phyloP scores from a whole-genome alignment of 441 rosid species.

The Hura crepitans region DNA sequence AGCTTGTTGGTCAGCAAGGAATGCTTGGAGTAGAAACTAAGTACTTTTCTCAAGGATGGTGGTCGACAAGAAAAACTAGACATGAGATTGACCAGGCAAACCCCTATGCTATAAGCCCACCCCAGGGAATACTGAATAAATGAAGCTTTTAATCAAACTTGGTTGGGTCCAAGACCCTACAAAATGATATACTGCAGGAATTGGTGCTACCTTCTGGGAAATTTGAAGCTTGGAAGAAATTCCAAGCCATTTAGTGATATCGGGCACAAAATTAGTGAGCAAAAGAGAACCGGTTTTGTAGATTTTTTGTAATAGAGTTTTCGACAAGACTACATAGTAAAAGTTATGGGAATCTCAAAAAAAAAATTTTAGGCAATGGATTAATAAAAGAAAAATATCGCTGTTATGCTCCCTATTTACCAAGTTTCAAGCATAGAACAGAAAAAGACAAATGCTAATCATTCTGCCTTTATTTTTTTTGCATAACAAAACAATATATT shows the following conservation, averaged over 20 bases:
- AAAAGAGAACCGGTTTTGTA: neutral
- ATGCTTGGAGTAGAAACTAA: neutral
- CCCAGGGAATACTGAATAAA: neutral
- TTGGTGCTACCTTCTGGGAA: neutral
- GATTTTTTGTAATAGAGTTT: neutral
- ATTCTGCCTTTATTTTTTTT: neutral
- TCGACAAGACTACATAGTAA: neutral
- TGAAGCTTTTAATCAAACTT: neutral
- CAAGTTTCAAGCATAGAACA: neutral
- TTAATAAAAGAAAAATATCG: neutral
- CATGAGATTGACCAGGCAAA: neutral
- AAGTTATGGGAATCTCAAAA: neutral
- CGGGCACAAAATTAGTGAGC: neutral
- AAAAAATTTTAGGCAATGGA: neutral
- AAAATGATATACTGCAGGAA: neutral
- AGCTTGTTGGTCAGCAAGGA: neutral
- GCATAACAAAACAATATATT: neutral
- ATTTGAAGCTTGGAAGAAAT: neutral
- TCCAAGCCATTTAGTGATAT: neutral
- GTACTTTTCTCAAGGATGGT: too few relatives aligned
- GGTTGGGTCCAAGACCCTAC: neutral
- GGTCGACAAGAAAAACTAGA: too few relatives aligned
- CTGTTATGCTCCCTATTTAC: neutral
- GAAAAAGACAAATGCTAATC: neutral
- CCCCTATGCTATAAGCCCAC: neutral